Base-by-base conservation (phyloP, 2,329 filamentous ascomycete species). In the Diplodia sapinea region DNA sequence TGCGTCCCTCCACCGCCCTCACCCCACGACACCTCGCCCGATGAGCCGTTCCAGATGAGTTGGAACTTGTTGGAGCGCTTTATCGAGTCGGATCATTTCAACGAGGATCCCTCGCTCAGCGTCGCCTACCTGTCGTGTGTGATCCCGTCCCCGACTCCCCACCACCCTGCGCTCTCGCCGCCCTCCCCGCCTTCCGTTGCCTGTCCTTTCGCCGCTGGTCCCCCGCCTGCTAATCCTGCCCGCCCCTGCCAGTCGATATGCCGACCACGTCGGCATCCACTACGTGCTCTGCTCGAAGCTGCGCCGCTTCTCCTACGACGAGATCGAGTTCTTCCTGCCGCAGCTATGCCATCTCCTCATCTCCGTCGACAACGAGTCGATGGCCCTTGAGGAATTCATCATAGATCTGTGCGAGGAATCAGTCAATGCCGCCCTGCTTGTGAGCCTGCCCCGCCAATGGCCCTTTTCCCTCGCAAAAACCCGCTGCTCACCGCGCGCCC, bases 81-180 rank as follows among this genome's bases (percentile, higher is more conserved):
- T 87, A 89, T 95, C 84, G 91, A 94, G 86, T 93, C 91, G 84
- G 92, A 95, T 85, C 91, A 95, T 84, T 95, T 95, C 86, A 94
- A 94, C 84, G 90, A 91, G 82, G 90, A 94, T 82, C 91, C 92
- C 71, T 94, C 93, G 80, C 89, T 95, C 80, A 91, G 91, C 70
- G 92, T 95, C 78, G 92, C 91, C 72, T 95, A 95, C 82, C 88
- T 95, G 76, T 92, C 91, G 91, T 94, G 84, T 87, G 89, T 84
- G 71, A 70, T 65, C 43, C 55, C 70, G 69, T 68, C 70, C 71
- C 69, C 65, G 52, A 63, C 12, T 29, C 43, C 65, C 36, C 23
- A 26, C 38, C 57, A 43, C 38, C 15, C 40, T 9, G 40, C 57
- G 54, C 47, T 68, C 66, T 56, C 51, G 49, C 59, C 50, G 66